Percentiles rank a stretch among this genome's conserved stretches.
These are phyloP conservation scores for Suillus subluteus DNA, from an alignment of 768 basidiomycete genomes.

Conservation along the genomic window DNA sequence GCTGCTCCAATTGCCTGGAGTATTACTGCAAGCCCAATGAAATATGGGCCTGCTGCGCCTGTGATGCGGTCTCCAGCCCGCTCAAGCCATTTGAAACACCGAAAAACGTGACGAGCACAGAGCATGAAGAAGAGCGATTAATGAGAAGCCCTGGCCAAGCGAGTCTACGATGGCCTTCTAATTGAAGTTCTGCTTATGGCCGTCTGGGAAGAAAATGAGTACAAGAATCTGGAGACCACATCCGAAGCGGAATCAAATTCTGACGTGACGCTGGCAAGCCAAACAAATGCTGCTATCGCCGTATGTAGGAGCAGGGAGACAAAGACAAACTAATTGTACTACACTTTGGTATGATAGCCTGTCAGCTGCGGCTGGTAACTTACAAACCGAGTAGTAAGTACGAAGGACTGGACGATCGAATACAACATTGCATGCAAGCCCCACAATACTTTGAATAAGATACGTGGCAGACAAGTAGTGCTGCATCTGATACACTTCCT, in stretches of 20 bases:
- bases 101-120: constrained; percentile 42
- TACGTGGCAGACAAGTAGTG: constrained; percentile 23
- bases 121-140: constrained; percentile 20
- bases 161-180: background rate
- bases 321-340: constrained; percentile 28
- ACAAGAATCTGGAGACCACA: background rate
- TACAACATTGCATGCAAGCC: background rate
- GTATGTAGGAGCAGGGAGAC: background rate
- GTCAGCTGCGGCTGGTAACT: background rate
- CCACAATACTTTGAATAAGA: constrained; percentile 27
- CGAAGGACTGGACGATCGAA: background rate
- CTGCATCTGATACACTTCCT: constrained; percentile 29
- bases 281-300: background rate
- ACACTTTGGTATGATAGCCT: constrained; percentile 25
- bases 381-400: background rate
- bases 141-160: background rate
- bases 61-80: constrained; percentile 77
- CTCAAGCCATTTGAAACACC: constrained; percentile 72
- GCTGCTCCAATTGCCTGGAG: constrained; percentile 70
- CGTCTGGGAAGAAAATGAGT: background rate
- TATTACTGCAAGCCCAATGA: constrained; percentile 78
- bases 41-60: constrained; percentile 90
- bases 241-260: background rate
- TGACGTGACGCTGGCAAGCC: background rate
- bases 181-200: background rate